Evolutionary conservation across 139 green algal genomes (phyloP), one percentile per base, ranked within the genome.

Genomic region (Haematococcus sp.): DNA sequence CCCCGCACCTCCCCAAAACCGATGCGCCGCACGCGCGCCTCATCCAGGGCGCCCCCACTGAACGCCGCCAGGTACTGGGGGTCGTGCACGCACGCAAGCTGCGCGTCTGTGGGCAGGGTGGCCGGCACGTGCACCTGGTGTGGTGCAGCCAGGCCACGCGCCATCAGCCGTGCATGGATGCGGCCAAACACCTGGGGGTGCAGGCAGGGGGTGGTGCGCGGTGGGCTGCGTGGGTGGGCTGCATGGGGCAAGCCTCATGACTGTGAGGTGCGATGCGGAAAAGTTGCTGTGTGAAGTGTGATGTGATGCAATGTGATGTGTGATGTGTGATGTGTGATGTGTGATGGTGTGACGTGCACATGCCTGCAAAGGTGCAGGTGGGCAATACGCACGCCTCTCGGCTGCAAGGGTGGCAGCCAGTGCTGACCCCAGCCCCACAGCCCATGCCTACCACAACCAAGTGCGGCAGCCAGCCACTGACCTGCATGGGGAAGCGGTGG

Each of bases 401-500:
- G n/a, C n/a, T n/a, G n/a, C n/a, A n/a, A n/a, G n/a, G n/a, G n/a
- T n/a, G n/a, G n/a, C n/a, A n/a, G n/a, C n/a, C n/a, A n/a, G n/a
- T n/a, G n/a, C n/a, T n/a, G n/a, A n/a, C n/a, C n/a, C n/a, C n/a
- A n/a, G n/a, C n/a, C n/a, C n/a, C n/a, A n/a, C n/a, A n/a, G n/a
- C n/a, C n/a, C n/a, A n/a, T n/a, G n/a, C n/a, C n/a, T n/a, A n/a
- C n/a, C n/a, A n/a, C n/a, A n/a, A n/a, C n/a, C n/a, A n/a, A n/a
- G n/a, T n/a, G n/a, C n/a, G n/a, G n/a, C n/a, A n/a, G n/a, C n/a
- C n/a, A n/a, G n/a, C 1, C 43, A 33, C 15, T 63, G 3, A 79
- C 67, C 66, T 74, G 69, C 91, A 97, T 96, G 0, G 91, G 91
- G 65, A 97, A 97, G 1, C 85, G 75, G 76, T 96, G 92, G 0